Evolutionary conservation across 805 yeast genomes (phyloP).

Genomic region (Suhomyces xylopsoci): DNA sequence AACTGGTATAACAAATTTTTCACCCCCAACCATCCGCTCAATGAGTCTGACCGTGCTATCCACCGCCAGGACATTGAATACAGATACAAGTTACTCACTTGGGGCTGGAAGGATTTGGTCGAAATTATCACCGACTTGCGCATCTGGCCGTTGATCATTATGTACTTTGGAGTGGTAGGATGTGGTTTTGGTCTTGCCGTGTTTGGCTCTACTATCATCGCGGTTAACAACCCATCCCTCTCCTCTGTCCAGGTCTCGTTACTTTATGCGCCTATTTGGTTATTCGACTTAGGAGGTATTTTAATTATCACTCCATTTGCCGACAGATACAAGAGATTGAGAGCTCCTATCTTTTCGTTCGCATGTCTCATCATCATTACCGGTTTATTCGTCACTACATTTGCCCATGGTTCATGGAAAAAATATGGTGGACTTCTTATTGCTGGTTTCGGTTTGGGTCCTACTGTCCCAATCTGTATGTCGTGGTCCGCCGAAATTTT

Average conservation of each 20-base stretch:
- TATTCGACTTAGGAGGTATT: conserved; percentile 77
- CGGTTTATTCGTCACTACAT: conserved; percentile 76
- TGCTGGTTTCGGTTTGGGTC: conserved; percentile 85
- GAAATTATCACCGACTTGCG: conserved; percentile 58
- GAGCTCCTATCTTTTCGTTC: conserved; percentile 61
- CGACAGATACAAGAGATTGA: conserved; percentile 56
- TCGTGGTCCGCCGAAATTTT: conserved; percentile 78
- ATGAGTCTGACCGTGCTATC: conserved; percentile 46
- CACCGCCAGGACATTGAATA: conserved; percentile 61
- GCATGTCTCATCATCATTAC: conserved; percentile 66
- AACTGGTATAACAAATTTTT: conserved; percentile 22
- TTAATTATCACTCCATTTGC: conserved; percentile 75
- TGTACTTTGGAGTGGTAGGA: conserved; percentile 93
- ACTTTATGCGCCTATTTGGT: conserved; percentile 87
- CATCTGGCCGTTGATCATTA: conserved; percentile 76
- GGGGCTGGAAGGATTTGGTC: conserved; percentile 61
- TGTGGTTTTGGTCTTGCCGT: conserved; percentile 86
- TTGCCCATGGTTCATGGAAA: conserved; percentile 70
- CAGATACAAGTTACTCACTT: conserved; percentile 45
- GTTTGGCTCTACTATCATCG: conserved; percentile 76
- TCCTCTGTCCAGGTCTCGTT: conserved; percentile 68
- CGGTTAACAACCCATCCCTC: conserved; percentile 58
- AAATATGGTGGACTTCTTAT: conserved; percentile 77
- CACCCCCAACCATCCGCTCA: conserved; percentile 48
- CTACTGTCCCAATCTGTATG: conserved; percentile 88